phyloP scores from a whole-genome alignment of 2,329 filamentous ascomycete species.

The Chalaropsis thielavioides region DNA sequence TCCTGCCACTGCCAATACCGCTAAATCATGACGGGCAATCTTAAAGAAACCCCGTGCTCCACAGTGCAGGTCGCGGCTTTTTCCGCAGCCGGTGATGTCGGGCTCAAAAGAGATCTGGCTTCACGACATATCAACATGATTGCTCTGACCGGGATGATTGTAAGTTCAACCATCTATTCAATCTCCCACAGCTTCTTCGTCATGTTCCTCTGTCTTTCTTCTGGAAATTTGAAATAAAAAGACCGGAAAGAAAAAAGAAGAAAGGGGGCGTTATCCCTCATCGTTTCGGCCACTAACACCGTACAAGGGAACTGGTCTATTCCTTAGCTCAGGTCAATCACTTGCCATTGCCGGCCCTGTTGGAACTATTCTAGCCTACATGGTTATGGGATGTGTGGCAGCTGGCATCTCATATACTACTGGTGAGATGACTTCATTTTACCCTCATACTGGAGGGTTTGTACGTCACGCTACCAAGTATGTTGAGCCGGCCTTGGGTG shows the following conservation, averaged over 20 bases:
- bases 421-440: constrained; percentile 25
- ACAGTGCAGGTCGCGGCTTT: background rate
- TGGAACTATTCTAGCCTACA: constrained; percentile 28
- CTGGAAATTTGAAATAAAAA: too few species aligned
- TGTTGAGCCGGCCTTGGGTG: constrained; percentile 24
- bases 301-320: constrained; percentile 29
- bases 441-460: constrained; percentile 23
- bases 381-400: constrained; percentile 34
- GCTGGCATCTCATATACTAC: constrained; percentile 40
- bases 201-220: background rate
- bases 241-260: too few species aligned
- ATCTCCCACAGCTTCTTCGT: background rate
- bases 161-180: background rate
- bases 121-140: constrained; percentile 27
- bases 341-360: constrained; percentile 34
- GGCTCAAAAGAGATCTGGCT: constrained; percentile 20
- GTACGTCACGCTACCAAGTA: constrained; percentile 23
- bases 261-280: background rate
- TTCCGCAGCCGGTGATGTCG: background rate
- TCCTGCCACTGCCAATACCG: background rate
- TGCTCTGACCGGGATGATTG: constrained; percentile 25
- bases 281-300: background rate
- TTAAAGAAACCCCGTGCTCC: background rate
- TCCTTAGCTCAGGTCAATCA: constrained; percentile 37
- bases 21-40: background rate